These are phyloP conservation scores for Falciphora oryzae DNA, from an alignment of 2,329 filamentous ascomycete species.

Conservation along the genomic window DNA sequence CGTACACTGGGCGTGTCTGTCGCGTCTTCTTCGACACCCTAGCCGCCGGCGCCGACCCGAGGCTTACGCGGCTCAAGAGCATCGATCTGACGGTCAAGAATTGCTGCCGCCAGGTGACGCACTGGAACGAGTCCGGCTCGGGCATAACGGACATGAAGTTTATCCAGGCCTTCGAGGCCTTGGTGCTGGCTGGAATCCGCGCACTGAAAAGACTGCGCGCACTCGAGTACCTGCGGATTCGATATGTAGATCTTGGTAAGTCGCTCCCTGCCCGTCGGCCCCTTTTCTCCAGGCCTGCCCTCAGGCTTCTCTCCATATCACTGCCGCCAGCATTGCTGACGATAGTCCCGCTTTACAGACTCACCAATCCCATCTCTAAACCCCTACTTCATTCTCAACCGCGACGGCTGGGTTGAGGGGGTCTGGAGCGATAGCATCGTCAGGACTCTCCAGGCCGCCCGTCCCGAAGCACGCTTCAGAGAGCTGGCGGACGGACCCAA, in stretches of 20 bases:
- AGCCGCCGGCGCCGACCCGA: conserved; percentile 41
- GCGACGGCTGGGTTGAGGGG: conserved; percentile 56
- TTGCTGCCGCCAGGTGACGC: conserved; percentile 54
- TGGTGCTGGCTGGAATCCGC: conserved; percentile 59
- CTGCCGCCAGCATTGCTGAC: not conserved
- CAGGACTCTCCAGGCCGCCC: conserved; percentile 49
- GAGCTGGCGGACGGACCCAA: conserved; percentile 61
- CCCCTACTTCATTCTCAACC: conserved; percentile 60
- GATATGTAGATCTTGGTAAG: conserved; percentile 66
- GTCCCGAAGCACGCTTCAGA: conserved; percentile 53
- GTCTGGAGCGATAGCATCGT: conserved; percentile 69
- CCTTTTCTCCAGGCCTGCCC: not conserved
- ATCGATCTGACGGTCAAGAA: conserved; percentile 71
- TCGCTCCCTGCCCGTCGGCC: conserved; percentile 9
- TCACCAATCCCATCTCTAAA: conserved; percentile 65
- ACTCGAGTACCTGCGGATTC: conserved; percentile 62
- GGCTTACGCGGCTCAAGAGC: conserved; percentile 51
- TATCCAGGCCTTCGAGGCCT: conserved; percentile 63
- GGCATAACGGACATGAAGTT: conserved; percentile 69
- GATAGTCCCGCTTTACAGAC: conserved; percentile 36
- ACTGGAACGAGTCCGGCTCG: conserved; percentile 58
- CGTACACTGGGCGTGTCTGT: conserved; percentile 68
- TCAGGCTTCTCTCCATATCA: too few relatives aligned
- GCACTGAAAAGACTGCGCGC: conserved; percentile 52
- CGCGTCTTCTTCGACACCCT: conserved; percentile 60